phyloP scores from a whole-genome alignment of 2,329 filamentous ascomycete species.

The Colletotrichum kahawae region DNA sequence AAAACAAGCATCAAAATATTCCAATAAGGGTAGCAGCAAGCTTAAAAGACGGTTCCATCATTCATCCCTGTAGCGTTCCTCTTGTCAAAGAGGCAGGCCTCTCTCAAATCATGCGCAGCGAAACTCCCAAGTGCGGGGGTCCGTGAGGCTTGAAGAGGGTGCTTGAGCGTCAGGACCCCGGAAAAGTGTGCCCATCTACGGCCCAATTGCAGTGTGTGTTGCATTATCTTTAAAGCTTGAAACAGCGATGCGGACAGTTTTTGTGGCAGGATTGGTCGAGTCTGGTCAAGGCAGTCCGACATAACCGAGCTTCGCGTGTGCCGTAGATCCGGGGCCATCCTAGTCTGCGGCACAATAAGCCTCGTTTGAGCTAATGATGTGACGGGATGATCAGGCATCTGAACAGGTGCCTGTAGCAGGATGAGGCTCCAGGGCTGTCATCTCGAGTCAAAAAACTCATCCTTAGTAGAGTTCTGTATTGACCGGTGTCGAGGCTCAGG shows the following conservation, averaged over 20 bases:
- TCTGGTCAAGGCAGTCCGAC: background rate
- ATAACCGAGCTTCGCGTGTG: background rate
- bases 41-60: background rate
- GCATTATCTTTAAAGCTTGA: slow-evolving; percentile 18
- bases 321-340: background rate
- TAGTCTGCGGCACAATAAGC: background rate
- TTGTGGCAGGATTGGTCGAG: slow-evolving; percentile 6
- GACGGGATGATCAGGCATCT: slow-evolving; percentile 20
- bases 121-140: background rate
- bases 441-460: slow-evolving; percentile 11
- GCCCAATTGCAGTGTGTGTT: background rate
- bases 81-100: background rate
- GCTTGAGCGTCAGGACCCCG: background rate
- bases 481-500: background rate
- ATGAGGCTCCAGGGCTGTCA: slow-evolving; percentile 10
- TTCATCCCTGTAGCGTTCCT: background rate
- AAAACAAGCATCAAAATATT: background rate
- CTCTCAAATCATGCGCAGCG: background rate
- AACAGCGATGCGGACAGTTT: slow-evolving; percentile 14
- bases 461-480: background rate
- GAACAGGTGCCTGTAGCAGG: slow-evolving; percentile 4
- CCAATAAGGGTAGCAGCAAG: background rate
- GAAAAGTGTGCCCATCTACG: background rate
- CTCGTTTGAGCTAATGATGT: slow-evolving; percentile 13
- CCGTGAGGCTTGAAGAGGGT: background rate